Conservation (phyloP, 2,329 filamentous ascomycete genomes). For the Alternaria panax region DNA sequence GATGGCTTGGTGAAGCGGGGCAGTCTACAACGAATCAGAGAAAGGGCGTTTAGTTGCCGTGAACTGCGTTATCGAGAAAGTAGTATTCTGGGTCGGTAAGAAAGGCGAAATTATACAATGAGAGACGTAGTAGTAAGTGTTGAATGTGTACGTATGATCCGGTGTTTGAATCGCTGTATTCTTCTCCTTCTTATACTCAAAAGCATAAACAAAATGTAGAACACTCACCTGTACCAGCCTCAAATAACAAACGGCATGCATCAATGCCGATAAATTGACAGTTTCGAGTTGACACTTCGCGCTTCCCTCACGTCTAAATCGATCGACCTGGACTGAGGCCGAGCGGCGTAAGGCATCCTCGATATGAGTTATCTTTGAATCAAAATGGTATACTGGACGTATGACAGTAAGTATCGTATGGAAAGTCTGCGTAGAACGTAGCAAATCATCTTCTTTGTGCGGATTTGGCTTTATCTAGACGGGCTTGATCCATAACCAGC, state of each 20-base stretch:
- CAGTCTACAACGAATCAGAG: neutral
- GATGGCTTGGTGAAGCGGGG: conserved; percentile 3
- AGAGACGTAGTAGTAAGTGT: neutral
- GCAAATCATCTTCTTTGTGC: neutral
- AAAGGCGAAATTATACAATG: neutral
- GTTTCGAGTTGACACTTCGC: neutral
- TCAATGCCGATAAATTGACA: neutral
- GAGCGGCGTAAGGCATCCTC: neutral
- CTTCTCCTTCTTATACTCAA: neutral
- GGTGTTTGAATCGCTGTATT: neutral
- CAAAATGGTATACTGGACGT: neutral
- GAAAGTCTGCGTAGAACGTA: neutral
- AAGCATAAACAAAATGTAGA: neutral
- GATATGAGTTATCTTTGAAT: neutral
- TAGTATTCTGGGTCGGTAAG: neutral
- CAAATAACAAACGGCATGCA: neutral
- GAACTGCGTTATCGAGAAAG: neutral
- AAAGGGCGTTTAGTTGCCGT: neutral
- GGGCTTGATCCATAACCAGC: neutral
- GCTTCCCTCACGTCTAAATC: neutral
- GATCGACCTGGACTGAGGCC: neutral
- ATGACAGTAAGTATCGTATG: neutral
- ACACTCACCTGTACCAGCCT: neutral
- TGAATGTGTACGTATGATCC: neutral
- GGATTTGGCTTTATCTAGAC: neutral